Conservation (phyloP, 768 basidiomycete species). For the Rhodotorula toruloides region DNA sequence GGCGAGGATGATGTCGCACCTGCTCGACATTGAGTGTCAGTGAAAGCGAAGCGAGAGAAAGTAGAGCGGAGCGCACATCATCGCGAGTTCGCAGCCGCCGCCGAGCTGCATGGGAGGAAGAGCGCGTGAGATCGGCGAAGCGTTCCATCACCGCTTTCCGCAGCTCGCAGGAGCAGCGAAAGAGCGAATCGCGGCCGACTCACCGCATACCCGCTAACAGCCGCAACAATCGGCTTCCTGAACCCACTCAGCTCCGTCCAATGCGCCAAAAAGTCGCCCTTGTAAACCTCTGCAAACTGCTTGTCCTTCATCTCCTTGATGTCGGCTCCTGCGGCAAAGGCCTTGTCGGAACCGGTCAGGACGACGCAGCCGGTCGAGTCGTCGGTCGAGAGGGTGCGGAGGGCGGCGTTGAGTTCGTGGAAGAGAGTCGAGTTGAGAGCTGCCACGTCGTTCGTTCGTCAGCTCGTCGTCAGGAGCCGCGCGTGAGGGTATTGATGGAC, state of each 20-base stretch:
- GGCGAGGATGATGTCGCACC: constrained; percentile 82
- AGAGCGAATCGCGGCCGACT: constrained; percentile 29
- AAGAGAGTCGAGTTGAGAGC: constrained; percentile 78
- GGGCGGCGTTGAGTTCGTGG: constrained; percentile 69
- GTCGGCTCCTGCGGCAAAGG: constrained; percentile 94
- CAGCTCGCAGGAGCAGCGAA: not conserved
- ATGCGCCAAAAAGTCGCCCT: constrained; percentile 69
- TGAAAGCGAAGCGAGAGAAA: not conserved
- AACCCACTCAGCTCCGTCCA: constrained; percentile 71
- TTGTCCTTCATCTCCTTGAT: constrained; percentile 99
- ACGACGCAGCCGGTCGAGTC: constrained; percentile 73
- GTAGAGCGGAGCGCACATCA: constrained; percentile 59
- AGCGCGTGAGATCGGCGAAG: too few relatives aligned
- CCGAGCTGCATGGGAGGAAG: constrained; percentile 61
- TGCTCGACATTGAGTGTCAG: not conserved
- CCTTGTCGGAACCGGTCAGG: constrained; percentile 82
- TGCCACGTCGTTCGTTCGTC: constrained; percentile 50
- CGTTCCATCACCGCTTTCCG: not conserved
- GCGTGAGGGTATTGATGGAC: constrained; percentile 35
- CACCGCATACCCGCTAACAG: constrained; percentile 87
- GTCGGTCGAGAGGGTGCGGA: constrained; percentile 67
- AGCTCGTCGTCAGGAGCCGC: constrained; percentile 27
- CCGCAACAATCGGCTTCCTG: constrained; percentile 90
- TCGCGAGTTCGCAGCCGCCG: constrained; percentile 91
- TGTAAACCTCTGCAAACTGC: constrained; percentile 79